Evolutionary conservation across 2,329 filamentous ascomycete species (phyloP), one percentile per base, ranked within the genome.

Genomic region (Phaeosphaeria sp.): DNA sequence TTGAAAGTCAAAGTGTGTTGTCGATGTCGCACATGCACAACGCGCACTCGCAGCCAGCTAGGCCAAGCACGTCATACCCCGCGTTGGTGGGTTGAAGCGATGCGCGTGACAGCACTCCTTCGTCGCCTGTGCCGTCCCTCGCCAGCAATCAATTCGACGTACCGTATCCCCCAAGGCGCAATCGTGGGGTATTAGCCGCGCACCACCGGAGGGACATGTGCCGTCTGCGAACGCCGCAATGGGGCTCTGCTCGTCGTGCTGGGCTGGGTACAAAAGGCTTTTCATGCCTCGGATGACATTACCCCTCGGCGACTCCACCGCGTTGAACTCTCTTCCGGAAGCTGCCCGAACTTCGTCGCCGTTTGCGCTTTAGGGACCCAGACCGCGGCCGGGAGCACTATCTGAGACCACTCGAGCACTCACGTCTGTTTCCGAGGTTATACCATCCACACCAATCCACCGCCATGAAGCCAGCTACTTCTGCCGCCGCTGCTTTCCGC

Each of bases 381-480:
- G 45, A 68, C 68, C 68, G 69, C 69, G 69, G 68, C 67, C 68
- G 68, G 61, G 58, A 70, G 58, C 51, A 20, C 21, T 24, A 43
- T 44, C 45, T 51, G 3, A 18, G 40, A 55, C 48, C 43, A 59
- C 27, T 33, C n/a, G 25, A n/a, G 18, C 24, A 25, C 30, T 27
- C 17, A 36, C 25, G n/a, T n/a, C n/a, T n/a, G n/a, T 52, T 66
- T 64, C 71, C 71, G 69, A 72, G 69, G 69, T 66, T 72, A 71
- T 70, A 58, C 56, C 49, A 47, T 52, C 43, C 57, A 57, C 50
- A 53, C 36, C 50, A 49, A 53, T 51, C 53, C 48, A 53, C 65
- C 57, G 62, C 63, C 61, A 75, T 76, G 73, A 72, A 64, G 65
- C 64, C 69, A 44, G 61, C 67, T n/a, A 59, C 66, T 59, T 60